Base-by-base conservation (phyloP, 1,284 basidiomycete genomes). In the Boletellus sp. region DNA sequence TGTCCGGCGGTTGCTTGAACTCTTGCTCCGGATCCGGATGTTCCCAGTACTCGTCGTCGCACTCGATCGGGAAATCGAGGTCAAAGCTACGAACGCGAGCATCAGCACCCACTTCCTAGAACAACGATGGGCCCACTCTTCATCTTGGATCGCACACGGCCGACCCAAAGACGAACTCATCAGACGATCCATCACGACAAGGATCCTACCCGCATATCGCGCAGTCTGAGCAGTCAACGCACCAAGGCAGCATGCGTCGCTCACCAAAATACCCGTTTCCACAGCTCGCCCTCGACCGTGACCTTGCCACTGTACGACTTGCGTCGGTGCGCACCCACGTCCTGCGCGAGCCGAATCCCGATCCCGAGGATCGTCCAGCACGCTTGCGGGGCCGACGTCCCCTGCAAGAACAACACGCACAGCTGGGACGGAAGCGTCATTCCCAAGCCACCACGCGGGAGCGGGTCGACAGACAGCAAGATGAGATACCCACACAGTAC, bases 241-340 rank as follows among this genome's bases (percentile, higher is more conserved):
- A 27, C 26, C 1, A 27, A 11, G 13, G 4, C 7, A 36, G 13
- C 2, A 17, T 11, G 11, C n/a, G n/a, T n/a, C n/a, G n/a, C 65
- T 17, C 54, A 87, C 90, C 89, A 92, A 64, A 93, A 94, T 1
- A 80, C 84, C 3, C 90, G 77, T 53, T 84, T 88, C 76, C 82
- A 86, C 17, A 87, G 64, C 51, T 91, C 87, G 41, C 82, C 75
- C 45, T 87, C 77, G 0, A 73, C 66, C 0, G 72, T 73, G 29
- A 67, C 54, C 4, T 63, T 61, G 8, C 62, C 63, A 13, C 59
- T 61, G 29, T 71, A 69, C 1, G 69, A 64, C 49, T 77, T 78
- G 30, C 73, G 67, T 3, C 80, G 64, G 55, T 85, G 83, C 5
- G 79, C 82, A n/a, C 82, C 83, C 0, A 84, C 77, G 51, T 85